phyloP scores from a whole-genome alignment of 257 asterid genomes.

The Ilex asprella region DNA sequence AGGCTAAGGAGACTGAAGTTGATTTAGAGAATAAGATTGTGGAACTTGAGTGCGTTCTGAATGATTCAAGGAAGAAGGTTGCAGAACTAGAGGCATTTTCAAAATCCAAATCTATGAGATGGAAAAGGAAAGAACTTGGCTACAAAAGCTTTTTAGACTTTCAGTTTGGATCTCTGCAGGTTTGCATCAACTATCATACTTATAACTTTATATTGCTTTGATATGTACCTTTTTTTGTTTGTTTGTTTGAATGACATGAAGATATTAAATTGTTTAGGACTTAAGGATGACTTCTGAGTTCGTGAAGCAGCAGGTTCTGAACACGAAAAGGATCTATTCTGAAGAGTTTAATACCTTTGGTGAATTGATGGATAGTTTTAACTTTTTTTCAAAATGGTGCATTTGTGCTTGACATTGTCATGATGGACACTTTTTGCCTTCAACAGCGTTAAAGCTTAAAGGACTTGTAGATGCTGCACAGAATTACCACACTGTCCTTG shows the following conservation, averaged over 20 bases:
- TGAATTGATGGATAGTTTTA: constrained; percentile 20
- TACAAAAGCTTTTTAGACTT: constrained; percentile 67
- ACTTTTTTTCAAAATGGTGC: constrained; percentile 10
- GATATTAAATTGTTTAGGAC: constrained; percentile 40
- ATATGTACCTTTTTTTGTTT: too few relatives aligned
- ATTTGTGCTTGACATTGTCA: constrained; percentile 7
- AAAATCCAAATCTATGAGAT: constrained; percentile 61
- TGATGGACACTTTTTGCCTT: constrained; percentile 7
- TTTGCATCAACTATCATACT: constrained; percentile 10
- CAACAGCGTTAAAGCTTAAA: constrained; percentile 62
- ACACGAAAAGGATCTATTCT: constrained; percentile 43
- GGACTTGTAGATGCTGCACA: constrained; percentile 82
- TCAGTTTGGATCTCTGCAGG: constrained; percentile 71
- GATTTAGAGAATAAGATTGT: constrained; percentile 50
- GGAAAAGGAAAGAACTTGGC: constrained; percentile 75
- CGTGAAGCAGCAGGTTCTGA: constrained; percentile 67
- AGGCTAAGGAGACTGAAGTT: constrained; percentile 44
- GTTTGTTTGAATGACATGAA: too few relatives aligned
- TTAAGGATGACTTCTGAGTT: constrained; percentile 59
- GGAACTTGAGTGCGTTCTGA: constrained; percentile 60
- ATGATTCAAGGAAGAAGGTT: constrained; percentile 57
- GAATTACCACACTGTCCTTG: constrained; percentile 70
- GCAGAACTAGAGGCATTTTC: constrained; percentile 78
- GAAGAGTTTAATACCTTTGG: constrained; percentile 72
- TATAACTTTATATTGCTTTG: too few relatives aligned